Conservation (phyloP, 441 rosid genomes). For the Eutrema salsugineum region DNA sequence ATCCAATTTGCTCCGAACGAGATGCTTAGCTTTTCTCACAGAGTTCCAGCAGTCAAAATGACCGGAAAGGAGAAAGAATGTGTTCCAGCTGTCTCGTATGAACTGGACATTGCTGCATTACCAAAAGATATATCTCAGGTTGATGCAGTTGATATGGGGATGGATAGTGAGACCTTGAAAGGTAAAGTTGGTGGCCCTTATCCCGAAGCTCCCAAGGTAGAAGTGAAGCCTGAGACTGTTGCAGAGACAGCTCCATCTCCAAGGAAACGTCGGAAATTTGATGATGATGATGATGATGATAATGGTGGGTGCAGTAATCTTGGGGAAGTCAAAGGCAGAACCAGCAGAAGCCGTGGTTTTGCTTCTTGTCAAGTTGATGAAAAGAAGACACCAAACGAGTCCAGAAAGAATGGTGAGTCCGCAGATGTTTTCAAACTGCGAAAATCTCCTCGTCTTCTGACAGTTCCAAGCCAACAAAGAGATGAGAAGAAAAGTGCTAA, state of each 20-base stretch:
- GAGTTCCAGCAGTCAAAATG: slow-evolving; percentile 49
- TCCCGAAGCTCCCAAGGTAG: slow-evolving; percentile 19
- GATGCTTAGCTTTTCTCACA: slow-evolving; percentile 56
- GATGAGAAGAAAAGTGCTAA: slow-evolving; percentile 22
- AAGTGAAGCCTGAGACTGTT: slow-evolving; percentile 11
- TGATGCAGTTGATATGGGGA: slow-evolving; percentile 27
- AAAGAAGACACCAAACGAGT: neutral
- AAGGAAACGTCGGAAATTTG: slow-evolving; percentile 32
- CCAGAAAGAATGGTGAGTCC: slow-evolving; percentile 9
- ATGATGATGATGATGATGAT: neutral
- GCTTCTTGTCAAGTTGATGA: slow-evolving; percentile 17
- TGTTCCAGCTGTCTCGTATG: slow-evolving; percentile 46
- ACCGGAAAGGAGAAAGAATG: slow-evolving; percentile 45
- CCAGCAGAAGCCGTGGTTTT: neutral
- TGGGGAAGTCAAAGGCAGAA: slow-evolving; percentile 3
- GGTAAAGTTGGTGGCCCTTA: slow-evolving; percentile 16
- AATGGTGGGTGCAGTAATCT: neutral
- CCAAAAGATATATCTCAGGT: slow-evolving; percentile 36
- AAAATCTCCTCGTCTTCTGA: slow-evolving; percentile 28
- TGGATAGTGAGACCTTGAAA: slow-evolving; percentile 19
- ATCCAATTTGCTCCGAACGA: slow-evolving; percentile 13
- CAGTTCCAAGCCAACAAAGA: slow-evolving; percentile 5
- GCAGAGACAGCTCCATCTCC: slow-evolving; percentile 22
- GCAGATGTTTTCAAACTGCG: slow-evolving; percentile 12
- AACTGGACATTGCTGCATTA: slow-evolving; percentile 54